Evolutionary conservation across 1,284 basidiomycete genomes (phyloP).

Genomic region (Rhodofomes roseus): DNA sequence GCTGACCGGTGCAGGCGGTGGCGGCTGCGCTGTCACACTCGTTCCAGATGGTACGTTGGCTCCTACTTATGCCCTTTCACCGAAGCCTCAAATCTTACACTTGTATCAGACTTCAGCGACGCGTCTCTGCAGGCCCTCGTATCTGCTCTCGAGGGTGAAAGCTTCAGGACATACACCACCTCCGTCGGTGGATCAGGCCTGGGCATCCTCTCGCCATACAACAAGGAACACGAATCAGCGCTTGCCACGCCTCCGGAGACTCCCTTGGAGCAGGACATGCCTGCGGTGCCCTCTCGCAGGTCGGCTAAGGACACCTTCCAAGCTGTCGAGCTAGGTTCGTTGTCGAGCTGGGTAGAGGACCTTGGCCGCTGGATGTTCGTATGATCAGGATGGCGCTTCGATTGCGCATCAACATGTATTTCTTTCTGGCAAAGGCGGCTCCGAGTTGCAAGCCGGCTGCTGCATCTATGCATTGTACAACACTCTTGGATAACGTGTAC

Average conservation of each 20-base stretch:
- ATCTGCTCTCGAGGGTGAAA: constrained; percentile 53
- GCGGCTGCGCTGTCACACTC: constrained; percentile 95
- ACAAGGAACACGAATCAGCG: constrained; percentile 29
- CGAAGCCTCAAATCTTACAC: no score
- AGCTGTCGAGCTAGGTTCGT: background rate
- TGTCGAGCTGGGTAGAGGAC: constrained; percentile 13
- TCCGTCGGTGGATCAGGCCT: constrained; percentile 91
- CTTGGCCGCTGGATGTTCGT: constrained; percentile 20
- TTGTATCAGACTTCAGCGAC: constrained; percentile 63
- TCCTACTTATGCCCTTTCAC: background rate
- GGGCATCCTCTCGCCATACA: constrained; percentile 76
- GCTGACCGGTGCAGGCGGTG: constrained; percentile 97
- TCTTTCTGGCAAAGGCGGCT: background rate
- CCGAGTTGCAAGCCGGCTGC: background rate
- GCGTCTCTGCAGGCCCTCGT: constrained; percentile 56
- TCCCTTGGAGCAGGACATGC: constrained; percentile 20
- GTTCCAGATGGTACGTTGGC: constrained; percentile 78
- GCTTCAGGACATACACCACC: constrained; percentile 87
- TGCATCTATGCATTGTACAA: background rate
- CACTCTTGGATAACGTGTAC: background rate
- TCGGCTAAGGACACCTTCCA: background rate
- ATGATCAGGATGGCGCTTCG: background rate
- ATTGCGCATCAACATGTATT: background rate
- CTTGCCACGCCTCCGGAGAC: constrained; percentile 54
- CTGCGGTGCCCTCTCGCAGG: background rate